These are phyloP conservation scores for Xerocomus amazonicus DNA, from an alignment of 1,284 basidiomycete species.

Conservation along the genomic window DNA sequence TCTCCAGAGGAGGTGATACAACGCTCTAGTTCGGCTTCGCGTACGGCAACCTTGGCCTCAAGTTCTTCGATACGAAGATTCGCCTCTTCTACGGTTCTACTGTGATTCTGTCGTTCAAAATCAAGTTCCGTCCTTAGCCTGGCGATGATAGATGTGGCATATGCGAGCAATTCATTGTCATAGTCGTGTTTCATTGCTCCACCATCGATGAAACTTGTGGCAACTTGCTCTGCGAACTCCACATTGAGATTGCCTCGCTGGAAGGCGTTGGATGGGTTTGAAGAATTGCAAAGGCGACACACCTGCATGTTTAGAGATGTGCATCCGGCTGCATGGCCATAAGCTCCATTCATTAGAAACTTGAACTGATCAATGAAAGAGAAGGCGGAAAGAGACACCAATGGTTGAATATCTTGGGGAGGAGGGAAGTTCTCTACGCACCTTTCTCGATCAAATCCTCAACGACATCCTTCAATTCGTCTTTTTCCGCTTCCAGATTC, in stretches of 20 bases:
- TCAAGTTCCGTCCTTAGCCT: conserved; percentile 43
- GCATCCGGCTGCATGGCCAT: conserved; percentile 51
- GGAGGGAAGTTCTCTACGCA: conserved; percentile 26
- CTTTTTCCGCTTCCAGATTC: conserved; percentile 45
- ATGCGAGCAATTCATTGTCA: conserved; percentile 30
- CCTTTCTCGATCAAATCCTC: conserved; percentile 56
- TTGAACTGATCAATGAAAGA: conserved; percentile 42
- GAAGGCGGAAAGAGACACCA: neutral
- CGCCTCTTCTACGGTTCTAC: conserved; percentile 36
- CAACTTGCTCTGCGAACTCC: conserved; percentile 16
- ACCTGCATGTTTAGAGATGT: conserved; percentile 40
- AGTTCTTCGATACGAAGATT: conserved; percentile 45
- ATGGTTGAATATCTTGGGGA: neutral
- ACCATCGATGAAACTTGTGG: neutral
- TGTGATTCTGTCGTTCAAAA: conserved; percentile 44
- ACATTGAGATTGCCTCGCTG: conserved; percentile 24
- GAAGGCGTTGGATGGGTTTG: conserved; percentile 14
- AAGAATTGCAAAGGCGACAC: conserved; percentile 34
- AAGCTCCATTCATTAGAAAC: conserved; percentile 45
- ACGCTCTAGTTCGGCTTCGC: conserved; percentile 52
- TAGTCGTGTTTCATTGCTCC: neutral
- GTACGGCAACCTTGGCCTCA: conserved; percentile 51
- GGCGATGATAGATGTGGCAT: conserved; percentile 43
- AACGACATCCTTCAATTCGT: conserved; percentile 54
- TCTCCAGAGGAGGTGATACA: conserved; percentile 21